These are phyloP conservation scores for Eucalyptus melliodora DNA, from an alignment of 345 rosid genomes.

Conservation along the genomic window DNA sequence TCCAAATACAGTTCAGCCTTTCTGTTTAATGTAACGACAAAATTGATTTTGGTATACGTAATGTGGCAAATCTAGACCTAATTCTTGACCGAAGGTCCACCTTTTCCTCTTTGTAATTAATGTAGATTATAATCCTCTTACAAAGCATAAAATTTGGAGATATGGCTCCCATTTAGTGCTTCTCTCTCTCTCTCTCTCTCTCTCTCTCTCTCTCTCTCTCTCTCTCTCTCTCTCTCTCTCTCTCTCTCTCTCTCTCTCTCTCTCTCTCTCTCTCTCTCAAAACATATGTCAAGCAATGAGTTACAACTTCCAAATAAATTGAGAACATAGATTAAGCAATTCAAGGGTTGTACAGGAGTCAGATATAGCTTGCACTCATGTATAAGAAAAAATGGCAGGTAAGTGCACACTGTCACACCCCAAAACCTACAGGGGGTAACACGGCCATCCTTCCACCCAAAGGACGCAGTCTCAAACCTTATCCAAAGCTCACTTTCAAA, in stretches of 20 bases:
- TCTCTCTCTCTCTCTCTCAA: background rate
- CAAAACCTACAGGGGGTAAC: no score
- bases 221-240: no score
- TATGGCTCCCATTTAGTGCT: background rate
- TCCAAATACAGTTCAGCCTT: background rate
- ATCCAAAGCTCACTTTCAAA: no score
- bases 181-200: no score
- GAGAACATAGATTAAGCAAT: background rate
- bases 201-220: no score
- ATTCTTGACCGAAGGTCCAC: background rate
- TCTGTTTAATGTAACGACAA: background rate
- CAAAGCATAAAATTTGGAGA: background rate
- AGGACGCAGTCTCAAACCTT: no score
- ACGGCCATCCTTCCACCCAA: no score
- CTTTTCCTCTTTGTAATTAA: background rate
- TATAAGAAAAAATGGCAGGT: background rate
- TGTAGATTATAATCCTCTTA: background rate
- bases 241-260: no score
- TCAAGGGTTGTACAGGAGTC: background rate
- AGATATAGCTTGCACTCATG: background rate
- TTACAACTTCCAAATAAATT: background rate
- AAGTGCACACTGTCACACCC: background rate
- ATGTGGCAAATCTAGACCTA: background rate
- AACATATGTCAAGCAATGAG: background rate
- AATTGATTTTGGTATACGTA: background rate